phyloP scores from a whole-genome alignment of 805 yeast species.

The Priceomyces carsonii region DNA sequence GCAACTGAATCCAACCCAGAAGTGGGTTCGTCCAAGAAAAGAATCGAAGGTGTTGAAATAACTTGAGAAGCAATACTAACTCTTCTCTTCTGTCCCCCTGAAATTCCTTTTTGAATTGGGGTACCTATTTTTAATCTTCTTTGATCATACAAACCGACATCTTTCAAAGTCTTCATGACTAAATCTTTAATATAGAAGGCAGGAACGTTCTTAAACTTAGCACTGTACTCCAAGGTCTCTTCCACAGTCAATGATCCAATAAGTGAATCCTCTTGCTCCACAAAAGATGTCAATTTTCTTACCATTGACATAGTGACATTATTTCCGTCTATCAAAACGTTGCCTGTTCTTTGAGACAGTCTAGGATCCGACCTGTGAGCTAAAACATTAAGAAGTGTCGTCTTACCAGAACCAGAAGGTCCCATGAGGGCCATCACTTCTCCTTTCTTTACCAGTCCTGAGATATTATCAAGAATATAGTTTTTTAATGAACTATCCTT shows the following conservation, averaged over 20 bases:
- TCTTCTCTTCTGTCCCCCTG: slow-evolving; percentile 25
- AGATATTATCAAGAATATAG: slow-evolving; percentile 57
- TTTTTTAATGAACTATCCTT: not conserved
- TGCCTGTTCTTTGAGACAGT: slow-evolving; percentile 36
- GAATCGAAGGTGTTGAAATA: slow-evolving; percentile 24
- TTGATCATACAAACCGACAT: slow-evolving; percentile 16
- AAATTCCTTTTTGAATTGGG: slow-evolving; percentile 21
- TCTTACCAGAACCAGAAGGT: slow-evolving; percentile 49
- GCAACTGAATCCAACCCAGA: slow-evolving; percentile 60
- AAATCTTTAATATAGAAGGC: slow-evolving; percentile 8
- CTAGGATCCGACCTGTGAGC: slow-evolving; percentile 24
- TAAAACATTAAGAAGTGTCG: slow-evolving; percentile 46
- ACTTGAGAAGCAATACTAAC: slow-evolving; percentile 20
- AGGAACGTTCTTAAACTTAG: slow-evolving; percentile 7
- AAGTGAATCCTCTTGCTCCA: slow-evolving; percentile 23
- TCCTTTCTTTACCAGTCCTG: slow-evolving; percentile 84
- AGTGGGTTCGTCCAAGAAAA: slow-evolving; percentile 63
- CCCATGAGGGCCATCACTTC: slow-evolving; percentile 75
- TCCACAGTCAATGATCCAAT: slow-evolving; percentile 21
- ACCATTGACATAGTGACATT: slow-evolving; percentile 11
- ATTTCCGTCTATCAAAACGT: slow-evolving; percentile 10
- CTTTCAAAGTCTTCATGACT: slow-evolving; percentile 11
- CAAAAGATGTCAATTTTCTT: slow-evolving; percentile 26
- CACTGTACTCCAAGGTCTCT: slow-evolving; percentile 17
- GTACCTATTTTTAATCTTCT: slow-evolving; percentile 18